Conservation (phyloP, 1,284 basidiomycete genomes). For the Mycena sp. region DNA sequence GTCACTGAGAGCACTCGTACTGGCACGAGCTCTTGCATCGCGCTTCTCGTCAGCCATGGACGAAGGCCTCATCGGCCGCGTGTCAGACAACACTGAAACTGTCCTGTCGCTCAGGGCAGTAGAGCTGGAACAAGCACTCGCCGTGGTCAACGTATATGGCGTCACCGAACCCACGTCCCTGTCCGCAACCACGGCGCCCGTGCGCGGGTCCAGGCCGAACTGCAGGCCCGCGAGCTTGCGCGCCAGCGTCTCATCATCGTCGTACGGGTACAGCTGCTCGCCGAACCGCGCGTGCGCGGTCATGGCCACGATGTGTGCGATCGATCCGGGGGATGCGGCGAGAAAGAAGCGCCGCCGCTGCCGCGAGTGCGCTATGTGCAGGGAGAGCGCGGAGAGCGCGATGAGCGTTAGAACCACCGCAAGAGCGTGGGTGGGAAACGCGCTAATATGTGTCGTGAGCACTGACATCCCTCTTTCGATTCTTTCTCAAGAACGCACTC, state of each 20-base stretch:
- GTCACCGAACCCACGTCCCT: constrained; percentile 4
- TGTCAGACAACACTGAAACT: not conserved
- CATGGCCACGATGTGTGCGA: constrained; percentile 62
- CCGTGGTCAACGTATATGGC: not conserved
- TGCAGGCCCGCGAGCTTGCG: constrained; percentile 57
- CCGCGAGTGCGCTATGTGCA: constrained; percentile 58
- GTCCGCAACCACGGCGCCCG: constrained; percentile 69
- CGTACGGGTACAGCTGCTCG: constrained; percentile 65
- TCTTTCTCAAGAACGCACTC: constrained; percentile 55
- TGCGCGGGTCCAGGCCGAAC: constrained; percentile 64
- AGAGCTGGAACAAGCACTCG: not conserved
- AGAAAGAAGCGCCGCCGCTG: constrained; percentile 60
- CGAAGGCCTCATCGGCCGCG: too few relatives aligned
- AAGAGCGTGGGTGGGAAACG: constrained; percentile 59
- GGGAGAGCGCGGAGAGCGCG: constrained; percentile 53
- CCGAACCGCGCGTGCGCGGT: constrained; percentile 71
- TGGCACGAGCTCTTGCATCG: not conserved
- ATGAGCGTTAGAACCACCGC: constrained; percentile 54
- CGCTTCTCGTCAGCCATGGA: not conserved
- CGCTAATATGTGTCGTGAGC: constrained; percentile 42
- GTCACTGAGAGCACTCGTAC: not conserved
- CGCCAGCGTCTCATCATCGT: constrained; percentile 54
- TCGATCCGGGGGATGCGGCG: constrained; percentile 64
- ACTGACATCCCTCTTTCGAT: not conserved
- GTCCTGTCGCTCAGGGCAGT: not conserved